Conservation (phyloP, 2,329 filamentous ascomycete genomes). For the Pseudogymnoascus sp. region DNA sequence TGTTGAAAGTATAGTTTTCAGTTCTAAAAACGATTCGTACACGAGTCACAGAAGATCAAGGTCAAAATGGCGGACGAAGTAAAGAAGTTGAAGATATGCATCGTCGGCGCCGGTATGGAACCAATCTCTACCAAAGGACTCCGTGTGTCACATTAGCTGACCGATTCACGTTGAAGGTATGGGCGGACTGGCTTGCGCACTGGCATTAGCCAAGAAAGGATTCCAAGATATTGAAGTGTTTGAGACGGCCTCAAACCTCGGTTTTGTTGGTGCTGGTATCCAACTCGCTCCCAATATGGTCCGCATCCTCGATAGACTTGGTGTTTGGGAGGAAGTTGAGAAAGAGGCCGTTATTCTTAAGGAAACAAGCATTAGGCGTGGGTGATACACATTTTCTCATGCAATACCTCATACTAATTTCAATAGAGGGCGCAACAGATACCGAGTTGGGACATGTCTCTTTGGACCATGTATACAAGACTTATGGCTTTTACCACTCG, state of each 20-base stretch:
- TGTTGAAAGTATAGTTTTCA: background rate
- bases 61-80: background rate
- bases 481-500: constrained; percentile 71
- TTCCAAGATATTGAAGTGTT: constrained; percentile 69
- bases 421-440: constrained; percentile 57
- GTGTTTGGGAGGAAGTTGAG: constrained; percentile 65
- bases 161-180: constrained; percentile 48
- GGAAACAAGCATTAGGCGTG: constrained; percentile 65
- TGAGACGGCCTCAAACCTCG: constrained; percentile 64
- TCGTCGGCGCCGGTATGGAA: constrained; percentile 6
- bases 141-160: background rate
- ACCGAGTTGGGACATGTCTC: constrained; percentile 64
- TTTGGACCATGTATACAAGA: constrained; percentile 57
- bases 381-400: constrained; percentile 18
- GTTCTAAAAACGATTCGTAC: background rate
- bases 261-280: constrained; percentile 79
- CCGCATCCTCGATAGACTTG: constrained; percentile 64
- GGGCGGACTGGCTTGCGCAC: constrained; percentile 66
- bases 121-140: background rate
- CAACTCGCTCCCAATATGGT: constrained; percentile 79
- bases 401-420: background rate
- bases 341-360: constrained; percentile 63
- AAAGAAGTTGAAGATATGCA: constrained; percentile 8
- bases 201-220: constrained; percentile 68
- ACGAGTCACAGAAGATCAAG: background rate